These are phyloP conservation scores for Acrocalymma vagum DNA, from an alignment of 2,329 filamentous ascomycete genomes.

Conservation along the genomic window DNA sequence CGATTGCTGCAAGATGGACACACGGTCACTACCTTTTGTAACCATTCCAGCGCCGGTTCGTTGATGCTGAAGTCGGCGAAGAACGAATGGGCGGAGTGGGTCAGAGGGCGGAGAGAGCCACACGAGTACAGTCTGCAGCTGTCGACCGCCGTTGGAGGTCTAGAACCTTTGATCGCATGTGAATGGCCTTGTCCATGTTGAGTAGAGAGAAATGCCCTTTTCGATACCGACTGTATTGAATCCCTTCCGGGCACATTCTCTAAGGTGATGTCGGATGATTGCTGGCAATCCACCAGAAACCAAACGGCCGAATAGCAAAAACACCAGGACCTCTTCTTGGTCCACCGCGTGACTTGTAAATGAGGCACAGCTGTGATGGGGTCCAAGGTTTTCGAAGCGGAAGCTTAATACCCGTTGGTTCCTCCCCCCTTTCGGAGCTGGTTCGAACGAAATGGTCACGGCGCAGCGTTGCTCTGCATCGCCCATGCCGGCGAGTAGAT, in stretches of 20 bases:
- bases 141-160: not conserved
- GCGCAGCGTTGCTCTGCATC: not conserved
- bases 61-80: not conserved
- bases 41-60: not conserved
- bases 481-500: constrained; percentile 4
- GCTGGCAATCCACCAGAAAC: not conserved
- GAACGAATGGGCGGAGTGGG: not conserved
- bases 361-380: too few relatives aligned
- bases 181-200: too few relatives aligned
- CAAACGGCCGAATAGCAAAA: not conserved
- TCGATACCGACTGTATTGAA: too few relatives aligned
- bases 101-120: not conserved
- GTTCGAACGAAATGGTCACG: not conserved
- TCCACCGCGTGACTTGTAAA: not conserved
- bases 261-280: too few relatives aligned
- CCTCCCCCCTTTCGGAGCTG: too few relatives aligned
- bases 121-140: not conserved
- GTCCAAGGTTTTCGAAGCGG: too few relatives aligned
- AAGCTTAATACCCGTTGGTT: too few relatives aligned
- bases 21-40: too few relatives aligned
- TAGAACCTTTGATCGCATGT: too few relatives aligned
- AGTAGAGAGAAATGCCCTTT: too few relatives aligned
- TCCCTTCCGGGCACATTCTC: too few relatives aligned
- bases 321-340: not conserved
- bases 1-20: not conserved